Base-by-base conservation (phyloP, 805 yeast genomes). In the Lachancea dasiensis region DNA sequence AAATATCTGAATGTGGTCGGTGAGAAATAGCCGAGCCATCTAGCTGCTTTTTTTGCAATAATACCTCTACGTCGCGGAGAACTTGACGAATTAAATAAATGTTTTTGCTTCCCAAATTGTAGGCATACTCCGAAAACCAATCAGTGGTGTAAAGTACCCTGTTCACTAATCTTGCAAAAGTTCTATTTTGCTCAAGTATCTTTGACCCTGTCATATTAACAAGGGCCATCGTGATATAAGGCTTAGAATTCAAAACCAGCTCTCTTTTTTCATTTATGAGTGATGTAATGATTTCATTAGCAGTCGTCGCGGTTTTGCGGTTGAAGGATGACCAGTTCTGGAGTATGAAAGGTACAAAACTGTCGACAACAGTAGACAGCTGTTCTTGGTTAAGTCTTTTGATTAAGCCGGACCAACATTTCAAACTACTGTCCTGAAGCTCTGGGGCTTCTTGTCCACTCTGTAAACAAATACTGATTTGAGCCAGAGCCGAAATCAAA, bases 391-490 rank as follows among this genome's bases (percentile, higher is more conserved):
- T 73, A 13, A 90, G 58, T n/a, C 66, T 67, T 13, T 68, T 63
- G 2, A 85, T 72, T 36, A 90, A 63, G 2, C 69, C 65, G 36
- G 69, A 67, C 81, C 95, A 80, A 39, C 92, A 81, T 32, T 69
- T 65, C 28, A 92, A 62, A 0, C 90, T 75, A 27, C 72, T 71
- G 11, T 64, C 63, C 42, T 80, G 80, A 10, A 87, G 68, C 17
- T 75, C 77, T 0, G 70, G 62, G 14, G 71, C 72, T 27, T 80
- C 87, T 16, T 89, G 60, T 0, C 90, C 80, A 1, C 87, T 78
- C 53, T 86, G 95, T 9, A 90, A 63, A 49, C 95, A 83, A 2
- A 95, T 82, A 42, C 86, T 81, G 4, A 90, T 75, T 54, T 89
- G 97, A 0, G 95, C 94, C 24, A 83, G 60, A 0, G 86, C 85